phyloP scores from a whole-genome alignment of 768 basidiomycete species.

The Lactifluus echinatus region DNA sequence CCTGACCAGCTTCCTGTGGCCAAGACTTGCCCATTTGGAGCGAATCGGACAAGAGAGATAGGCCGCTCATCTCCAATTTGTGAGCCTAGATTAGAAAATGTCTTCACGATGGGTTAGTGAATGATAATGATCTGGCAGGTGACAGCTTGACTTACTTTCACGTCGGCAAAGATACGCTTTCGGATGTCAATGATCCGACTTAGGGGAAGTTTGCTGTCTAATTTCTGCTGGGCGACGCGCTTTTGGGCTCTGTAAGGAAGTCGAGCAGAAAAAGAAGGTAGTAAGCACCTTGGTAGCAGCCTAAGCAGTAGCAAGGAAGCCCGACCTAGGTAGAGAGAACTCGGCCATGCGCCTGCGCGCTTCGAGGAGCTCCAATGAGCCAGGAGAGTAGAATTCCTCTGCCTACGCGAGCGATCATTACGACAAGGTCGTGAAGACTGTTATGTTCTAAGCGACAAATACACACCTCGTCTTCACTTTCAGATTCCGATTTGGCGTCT shows the following conservation, averaged over 20 bases:
- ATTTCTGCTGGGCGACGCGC: constrained; percentile 85
- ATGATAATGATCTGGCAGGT: not conserved
- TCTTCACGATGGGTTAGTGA: constrained; percentile 34
- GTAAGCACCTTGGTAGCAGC: constrained; percentile 75
- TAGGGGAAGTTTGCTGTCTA: constrained; percentile 82
- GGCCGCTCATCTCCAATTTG: constrained; percentile 98
- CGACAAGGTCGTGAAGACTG: not conserved
- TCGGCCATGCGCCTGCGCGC: constrained; percentile 82
- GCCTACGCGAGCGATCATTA: constrained; percentile 38
- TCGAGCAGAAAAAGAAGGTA: constrained; percentile 32
- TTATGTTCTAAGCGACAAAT: not conserved
- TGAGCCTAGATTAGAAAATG: constrained; percentile 87
- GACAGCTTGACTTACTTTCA: constrained; percentile 55
- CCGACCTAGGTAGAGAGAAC: constrained; percentile 92
- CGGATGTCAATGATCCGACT: constrained; percentile 86
- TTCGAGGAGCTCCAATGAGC: constrained; percentile 78
- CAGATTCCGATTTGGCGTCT: constrained; percentile 58
- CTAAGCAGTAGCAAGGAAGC: constrained; percentile 42
- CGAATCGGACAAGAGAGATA: constrained; percentile 87
- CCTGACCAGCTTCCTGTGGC: constrained; percentile 97
- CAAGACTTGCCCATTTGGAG: constrained; percentile 81
- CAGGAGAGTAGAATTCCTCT: constrained; percentile 94
- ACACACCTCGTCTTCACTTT: constrained; percentile 69
- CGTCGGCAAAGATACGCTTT: constrained; percentile 80
- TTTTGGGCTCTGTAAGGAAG: constrained; percentile 80